Evolutionary conservation across 306 rosid genomes (phyloP), one percentile per base, ranked within the genome.

Genomic region (Rosa chinensis): DNA sequence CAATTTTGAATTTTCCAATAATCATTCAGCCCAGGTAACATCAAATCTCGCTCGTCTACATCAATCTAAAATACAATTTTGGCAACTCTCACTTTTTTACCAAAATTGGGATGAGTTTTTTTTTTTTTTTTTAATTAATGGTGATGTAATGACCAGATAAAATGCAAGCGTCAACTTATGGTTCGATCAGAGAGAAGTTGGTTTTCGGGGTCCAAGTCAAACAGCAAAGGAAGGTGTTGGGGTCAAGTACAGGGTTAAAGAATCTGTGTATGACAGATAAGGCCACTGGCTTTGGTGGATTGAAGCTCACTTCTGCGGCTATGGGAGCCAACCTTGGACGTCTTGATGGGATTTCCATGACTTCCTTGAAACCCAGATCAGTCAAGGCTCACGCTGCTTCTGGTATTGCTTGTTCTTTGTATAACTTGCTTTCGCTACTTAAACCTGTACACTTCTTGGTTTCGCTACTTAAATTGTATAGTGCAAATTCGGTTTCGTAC

Each of bases 121-220:
- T 20, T 0, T 58, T 75, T 70, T 32, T 49, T 50, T 82, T 85
- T 69, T 56, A 70, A 72, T 53, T 44, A 10, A 44, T 44, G 47
- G 47, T 44, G 47, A 8, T 8, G 1, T 42, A 32, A 3, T 68
- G 68, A 39, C 10, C 74, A 85, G 84, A 64, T 42, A 61, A 92
- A 73, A 95, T 92, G 99, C 97, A 92, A 72, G 72, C 94, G 52
- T 86, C 96, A 81, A 74, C 89, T 45, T 85, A 77, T 66, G 74
- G 72, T 58, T 39, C 82, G 11, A 77, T 89, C 62, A 83, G 82
- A 75, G 94, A 90, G 66, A 74, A 69, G 49, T 11, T 74, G n/a
- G 81, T 64, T 37, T 86, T 88, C 66, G 89, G 91, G 87, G 74
- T 77, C 58, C 91, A 74, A 72, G 72, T 75, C 53, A 91, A 72